Base-by-base conservation (phyloP, 257 asterid species). In the Eustoma russellianum region DNA sequence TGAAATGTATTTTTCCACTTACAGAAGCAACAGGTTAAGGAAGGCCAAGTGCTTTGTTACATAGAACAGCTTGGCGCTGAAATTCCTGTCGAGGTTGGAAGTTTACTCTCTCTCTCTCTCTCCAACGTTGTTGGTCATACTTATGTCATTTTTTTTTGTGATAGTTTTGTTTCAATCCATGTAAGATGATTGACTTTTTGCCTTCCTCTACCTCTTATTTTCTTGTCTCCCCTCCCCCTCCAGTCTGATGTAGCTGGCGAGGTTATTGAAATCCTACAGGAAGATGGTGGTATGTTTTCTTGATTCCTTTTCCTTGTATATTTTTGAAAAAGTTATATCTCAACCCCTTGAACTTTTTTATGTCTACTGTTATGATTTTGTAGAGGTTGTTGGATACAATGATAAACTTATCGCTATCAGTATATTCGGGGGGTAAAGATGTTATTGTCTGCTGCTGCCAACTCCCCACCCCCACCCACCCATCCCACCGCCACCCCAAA, bases 31-130 rank as follows among this genome's bases (percentile, higher is more conserved):
- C 57, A 14, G 33, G 96, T 86, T 49, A 90, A 77, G 85, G 94
- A 90, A 70, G 98, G 98, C 13, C 88, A 90, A 75, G 88, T 73
- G 67, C 67, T 90, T 56, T 90, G 94, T 88, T 90, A 70, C 76
- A 79, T 90, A 57, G 95, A 90, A 40, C 98, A 90, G 79, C 86
- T 86, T 59, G 95, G 93, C 10, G 81, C 85, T 11, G 79, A 83
- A 69, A 60, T 86, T 55, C 96, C 96, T 3, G 49, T 90, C 12
- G 83, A 86, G 98, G 98, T 90, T 63, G 18, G 83, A 56, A 10
- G 45, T 50, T 48, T 48, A 19, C 40, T 46, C 62, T 58, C 12
- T 50, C 18, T 41, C 15, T 12, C 35, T 49, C 28, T n/a, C 45
- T 0, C 30, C 30, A 24, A 24, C 30, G 2, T 24, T 24, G 3